phyloP scores from a whole-genome alignment of 2,329 filamentous ascomycete species.

The Esteya vermicola region DNA sequence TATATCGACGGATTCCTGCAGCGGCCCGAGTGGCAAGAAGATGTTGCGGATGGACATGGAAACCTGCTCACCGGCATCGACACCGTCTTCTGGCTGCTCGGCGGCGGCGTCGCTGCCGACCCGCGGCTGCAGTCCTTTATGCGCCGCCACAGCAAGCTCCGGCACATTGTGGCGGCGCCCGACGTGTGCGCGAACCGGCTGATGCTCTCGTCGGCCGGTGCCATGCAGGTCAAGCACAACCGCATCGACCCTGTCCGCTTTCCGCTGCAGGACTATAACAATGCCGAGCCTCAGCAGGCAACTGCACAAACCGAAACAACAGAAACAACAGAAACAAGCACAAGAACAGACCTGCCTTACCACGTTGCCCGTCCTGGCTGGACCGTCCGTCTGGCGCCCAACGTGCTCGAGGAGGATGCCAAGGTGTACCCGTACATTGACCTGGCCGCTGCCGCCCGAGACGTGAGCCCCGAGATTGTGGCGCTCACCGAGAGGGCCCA shows the following conservation, averaged over 20 bases:
- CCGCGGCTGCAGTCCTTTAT: conserved; percentile 56
- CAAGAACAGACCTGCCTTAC: conserved; percentile 11
- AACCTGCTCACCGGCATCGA: conserved; percentile 54
- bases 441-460: conserved; percentile 24
- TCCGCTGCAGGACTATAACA: conserved; percentile 51
- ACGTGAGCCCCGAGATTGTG: conserved; percentile 28
- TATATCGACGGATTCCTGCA: conserved; percentile 58
- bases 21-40: conserved; percentile 65
- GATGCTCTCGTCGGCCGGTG: conserved; percentile 50
- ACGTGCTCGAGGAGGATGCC: conserved; percentile 29
- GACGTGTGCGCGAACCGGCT: conserved; percentile 67
- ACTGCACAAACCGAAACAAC: too few relatives aligned
- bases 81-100: conserved; percentile 70
- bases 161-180: conserved; percentile 65
- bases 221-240: conserved; percentile 53
- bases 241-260: conserved; percentile 64
- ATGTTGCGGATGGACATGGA: too few relatives aligned
- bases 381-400: conserved; percentile 31
- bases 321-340: background rate
- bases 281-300: conserved; percentile 17
- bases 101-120: conserved; percentile 50
- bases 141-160: conserved; percentile 38
- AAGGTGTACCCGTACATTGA: conserved; percentile 34
- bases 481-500: conserved; percentile 35
- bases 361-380: conserved; percentile 29